Evolutionary conservation across 768 basidiomycete genomes (phyloP), one percentile per base, ranked within the genome.

Genomic region (Hebeloma cylindrosporum): DNA sequence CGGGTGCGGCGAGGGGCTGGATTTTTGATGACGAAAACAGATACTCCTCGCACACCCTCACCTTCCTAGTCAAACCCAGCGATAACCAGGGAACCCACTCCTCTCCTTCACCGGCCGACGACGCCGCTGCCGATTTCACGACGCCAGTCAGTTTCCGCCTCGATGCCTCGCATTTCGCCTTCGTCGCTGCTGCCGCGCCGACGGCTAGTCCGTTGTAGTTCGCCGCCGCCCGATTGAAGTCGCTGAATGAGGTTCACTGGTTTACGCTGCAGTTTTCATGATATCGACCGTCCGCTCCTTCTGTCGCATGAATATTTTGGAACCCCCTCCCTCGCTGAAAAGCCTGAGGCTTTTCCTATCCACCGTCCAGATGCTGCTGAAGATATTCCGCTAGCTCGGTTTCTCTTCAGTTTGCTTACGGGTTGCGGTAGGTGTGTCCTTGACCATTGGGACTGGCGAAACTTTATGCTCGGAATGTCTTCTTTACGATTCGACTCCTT

Each of bases 131-230:
- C 26, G 31, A 40, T 35, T 22, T 11, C 16, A 39, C 11, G 48
- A 45, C 45, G 43, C 48, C 33, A 43, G 40, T 41, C 43, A n/a
- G 43, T 30, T n/a, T 18, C 37, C 7, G 26, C 20, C 21, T 29
- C 5, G 22, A 37, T 43, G 29, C 28, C 30, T 23, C 16, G 9
- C 13, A 18, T 39, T 32, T 52, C 43, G 34, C 43, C 51, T 36
- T 34, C 38, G 40, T 56, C 54, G 53, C 53, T 40, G 56, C 53
- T 41, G 45, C 47, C 45, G 49, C 50, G 51, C 53, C 37, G 27
- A 47, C 56, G 60, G 58, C 60, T 38, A 61, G 60, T 57, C 52
- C 56, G 56, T 56, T 45, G n/a, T n/a, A 46, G 53, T 47, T 45
- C 46, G 52, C 49, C 46, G 44, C 29, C 49, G 43, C 48, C 37